Conservation (phyloP, 495 filamentous ascomycete species). For the Parathielavia appendiculata region DNA sequence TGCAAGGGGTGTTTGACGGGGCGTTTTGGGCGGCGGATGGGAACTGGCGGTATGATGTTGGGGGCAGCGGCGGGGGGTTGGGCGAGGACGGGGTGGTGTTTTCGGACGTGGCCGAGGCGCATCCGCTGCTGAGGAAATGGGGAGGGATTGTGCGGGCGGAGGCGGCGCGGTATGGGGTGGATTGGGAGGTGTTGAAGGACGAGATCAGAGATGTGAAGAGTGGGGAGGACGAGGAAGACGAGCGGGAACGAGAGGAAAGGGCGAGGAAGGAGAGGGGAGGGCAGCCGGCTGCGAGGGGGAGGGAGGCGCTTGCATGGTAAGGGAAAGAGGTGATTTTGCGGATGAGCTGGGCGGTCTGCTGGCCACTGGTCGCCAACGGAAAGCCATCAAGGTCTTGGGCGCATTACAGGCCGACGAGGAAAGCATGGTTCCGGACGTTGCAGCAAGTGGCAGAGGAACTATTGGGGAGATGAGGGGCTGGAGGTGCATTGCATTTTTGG, state of each 20-base stretch:
- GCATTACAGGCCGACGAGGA: too few relatives aligned
- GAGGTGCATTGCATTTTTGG: not conserved
- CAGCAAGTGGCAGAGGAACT: not conserved
- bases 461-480: too few relatives aligned
- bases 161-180: conserved; percentile 38
- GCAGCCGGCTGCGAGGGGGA: conserved; percentile 8
- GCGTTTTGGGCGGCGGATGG: conserved; percentile 55
- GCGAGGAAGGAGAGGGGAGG: conserved; percentile 8
- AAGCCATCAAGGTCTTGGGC: not conserved
- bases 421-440: not conserved
- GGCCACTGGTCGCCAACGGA: conserved; percentile 2
- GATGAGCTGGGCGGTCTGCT: not conserved
- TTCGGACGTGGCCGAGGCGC: conserved; percentile 51
- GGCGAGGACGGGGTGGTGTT: conserved; percentile 26
- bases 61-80: not conserved
- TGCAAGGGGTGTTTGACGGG: conserved; percentile 57
- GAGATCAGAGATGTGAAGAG: conserved; percentile 15
- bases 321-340: not conserved
- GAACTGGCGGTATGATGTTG: conserved; percentile 52
- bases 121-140: conserved; percentile 59
- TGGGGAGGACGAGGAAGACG: conserved; percentile 11
- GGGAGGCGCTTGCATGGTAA: conserved; percentile 27
- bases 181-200: conserved; percentile 33
- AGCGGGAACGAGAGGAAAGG: conserved; percentile 6
- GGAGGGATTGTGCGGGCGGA: conserved; percentile 38